phyloP scores from a whole-genome alignment of 2,329 filamentous ascomycete genomes.

The Botrytis paeoniae region DNA sequence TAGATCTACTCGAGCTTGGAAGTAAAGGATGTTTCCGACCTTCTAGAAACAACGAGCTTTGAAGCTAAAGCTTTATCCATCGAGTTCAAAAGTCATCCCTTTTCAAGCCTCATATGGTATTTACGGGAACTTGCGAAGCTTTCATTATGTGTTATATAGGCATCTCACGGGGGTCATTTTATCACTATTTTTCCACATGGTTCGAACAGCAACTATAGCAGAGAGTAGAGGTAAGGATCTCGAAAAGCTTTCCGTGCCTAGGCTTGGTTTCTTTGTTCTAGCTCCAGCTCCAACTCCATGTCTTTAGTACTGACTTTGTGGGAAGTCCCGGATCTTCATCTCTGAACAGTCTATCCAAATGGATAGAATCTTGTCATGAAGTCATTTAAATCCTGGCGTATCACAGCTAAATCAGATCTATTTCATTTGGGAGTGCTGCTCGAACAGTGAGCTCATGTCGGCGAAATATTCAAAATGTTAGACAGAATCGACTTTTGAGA shows the following conservation, averaged over 20 bases:
- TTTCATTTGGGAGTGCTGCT: neutral
- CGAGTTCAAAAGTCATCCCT: neutral
- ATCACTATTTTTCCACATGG: neutral
- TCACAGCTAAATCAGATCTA: neutral
- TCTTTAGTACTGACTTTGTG: neutral
- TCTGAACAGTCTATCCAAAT: neutral
- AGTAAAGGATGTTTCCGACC: neutral
- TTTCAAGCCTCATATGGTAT: neutral
- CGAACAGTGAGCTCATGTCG: neutral
- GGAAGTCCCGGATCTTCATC: neutral
- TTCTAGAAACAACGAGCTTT: neutral
- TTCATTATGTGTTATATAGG: neutral
- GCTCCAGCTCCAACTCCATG: neutral
- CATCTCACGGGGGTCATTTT: neutral
- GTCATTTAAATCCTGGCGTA: neutral
- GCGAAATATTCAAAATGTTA: neutral
- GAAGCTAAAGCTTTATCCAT: neutral
- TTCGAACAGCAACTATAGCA: neutral
- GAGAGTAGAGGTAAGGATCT: neutral
- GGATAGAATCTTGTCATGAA: neutral
- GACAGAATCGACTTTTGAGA: neutral
- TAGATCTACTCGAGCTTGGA: neutral
- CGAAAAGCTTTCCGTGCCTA: neutral
- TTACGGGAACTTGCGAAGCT: neutral
- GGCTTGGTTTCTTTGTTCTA: neutral